phyloP scores from a whole-genome alignment of 164 flowering plant species.

The Dillenia turbinata region DNA sequence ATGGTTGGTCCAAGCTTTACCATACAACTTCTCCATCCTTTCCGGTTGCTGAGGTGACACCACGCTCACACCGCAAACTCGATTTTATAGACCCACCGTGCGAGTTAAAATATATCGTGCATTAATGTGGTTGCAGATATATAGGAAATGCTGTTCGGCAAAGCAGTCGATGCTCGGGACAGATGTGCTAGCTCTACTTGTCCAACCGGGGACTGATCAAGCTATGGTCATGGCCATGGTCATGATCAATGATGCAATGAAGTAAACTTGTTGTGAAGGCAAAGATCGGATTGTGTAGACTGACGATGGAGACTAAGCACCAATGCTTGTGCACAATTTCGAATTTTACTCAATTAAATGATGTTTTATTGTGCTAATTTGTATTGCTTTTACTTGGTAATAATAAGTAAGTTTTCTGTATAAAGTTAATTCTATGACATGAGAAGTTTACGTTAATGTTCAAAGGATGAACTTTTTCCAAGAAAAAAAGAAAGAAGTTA shows the following conservation, averaged over 20 bases:
- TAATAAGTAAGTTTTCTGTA: no score
- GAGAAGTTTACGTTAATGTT: no score
- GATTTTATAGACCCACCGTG: neutral
- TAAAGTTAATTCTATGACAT: no score
- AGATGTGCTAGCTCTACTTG: conserved; percentile 15
- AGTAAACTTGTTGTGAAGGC: neutral
- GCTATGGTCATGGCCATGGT: conserved; percentile 19
- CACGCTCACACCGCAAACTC: neutral
- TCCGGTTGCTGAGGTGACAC: conserved; percentile 19
- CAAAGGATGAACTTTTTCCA: no score
- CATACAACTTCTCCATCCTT: neutral
- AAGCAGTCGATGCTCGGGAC: conserved; percentile 9
- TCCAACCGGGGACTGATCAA: conserved; percentile 18
- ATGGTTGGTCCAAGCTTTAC: conserved; percentile 18
- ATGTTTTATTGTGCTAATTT: no score
- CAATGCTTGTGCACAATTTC: no score
- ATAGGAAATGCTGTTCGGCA: conserved; percentile 7
- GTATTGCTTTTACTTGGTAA: no score
- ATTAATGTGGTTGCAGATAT: conserved; percentile 9
- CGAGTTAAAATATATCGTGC: neutral
- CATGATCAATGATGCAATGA: conserved; percentile 15
- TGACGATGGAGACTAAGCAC: no score
- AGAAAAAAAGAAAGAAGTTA: no score
- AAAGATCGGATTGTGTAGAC: no score
- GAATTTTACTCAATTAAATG: no score